phyloP scores from a whole-genome alignment of 352 stramenopile genomes.

The Phytopythium delawarense region DNA sequence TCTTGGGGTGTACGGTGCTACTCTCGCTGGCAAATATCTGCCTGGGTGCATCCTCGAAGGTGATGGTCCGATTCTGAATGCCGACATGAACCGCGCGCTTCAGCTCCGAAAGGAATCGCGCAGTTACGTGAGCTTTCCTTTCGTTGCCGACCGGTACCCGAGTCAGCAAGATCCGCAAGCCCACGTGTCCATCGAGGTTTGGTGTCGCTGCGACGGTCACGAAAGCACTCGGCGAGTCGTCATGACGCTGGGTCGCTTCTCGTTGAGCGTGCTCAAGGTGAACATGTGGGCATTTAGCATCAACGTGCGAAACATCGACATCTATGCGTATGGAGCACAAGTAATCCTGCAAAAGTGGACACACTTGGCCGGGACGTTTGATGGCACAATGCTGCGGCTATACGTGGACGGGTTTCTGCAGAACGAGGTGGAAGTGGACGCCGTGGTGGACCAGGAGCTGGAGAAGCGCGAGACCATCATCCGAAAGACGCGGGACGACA shows the following conservation, averaged over 20 bases:
- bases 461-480: slow-evolving; percentile 60
- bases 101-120: slow-evolving; percentile 48
- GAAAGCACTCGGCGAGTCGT: slow-evolving; percentile 67
- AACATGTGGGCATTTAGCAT: slow-evolving; percentile 82
- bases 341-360: slow-evolving; percentile 76
- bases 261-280: slow-evolving; percentile 57
- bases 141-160: slow-evolving; percentile 40
- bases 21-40: slow-evolving; percentile 53
- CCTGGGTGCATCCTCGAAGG: slow-evolving; percentile 64
- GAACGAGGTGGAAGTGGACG: slow-evolving; percentile 70
- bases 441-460: slow-evolving; percentile 62
- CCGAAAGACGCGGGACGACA: slow-evolving; percentile 69
- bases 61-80: slow-evolving; percentile 75
- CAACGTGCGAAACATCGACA: slow-evolving; percentile 77
- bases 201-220: slow-evolving; percentile 66
- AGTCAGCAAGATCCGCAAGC: slow-evolving; percentile 11
- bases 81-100: slow-evolving; percentile 73
- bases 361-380: slow-evolving; percentile 85
- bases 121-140: slow-evolving; percentile 55
- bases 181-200: slow-evolving; percentile 72
- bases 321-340: slow-evolving; percentile 44
- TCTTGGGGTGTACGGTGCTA: slow-evolving; percentile 42
- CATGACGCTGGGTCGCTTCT: slow-evolving; percentile 71
- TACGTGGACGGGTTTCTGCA: slow-evolving; percentile 77
- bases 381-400: slow-evolving; percentile 80